Conservation (phyloP, 345 rosid species). For the Firmiana major region DNA sequence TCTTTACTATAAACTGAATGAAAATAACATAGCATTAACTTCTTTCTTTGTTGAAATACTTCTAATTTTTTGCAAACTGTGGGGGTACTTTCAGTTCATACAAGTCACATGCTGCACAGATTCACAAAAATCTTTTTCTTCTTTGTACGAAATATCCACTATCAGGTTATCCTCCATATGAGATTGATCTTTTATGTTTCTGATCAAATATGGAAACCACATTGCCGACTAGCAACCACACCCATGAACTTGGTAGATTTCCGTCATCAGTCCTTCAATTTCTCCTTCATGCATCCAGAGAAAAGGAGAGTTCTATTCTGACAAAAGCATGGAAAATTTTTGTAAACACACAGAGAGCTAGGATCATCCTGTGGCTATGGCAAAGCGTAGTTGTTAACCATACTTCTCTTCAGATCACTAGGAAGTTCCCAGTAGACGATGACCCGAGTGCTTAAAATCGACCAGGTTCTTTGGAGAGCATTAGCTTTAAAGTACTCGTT, state of each 20-base stretch:
- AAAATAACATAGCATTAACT: slow-evolving; percentile 9
- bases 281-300: slow-evolving; percentile 1
- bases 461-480: not conserved
- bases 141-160: slow-evolving; percentile 23
- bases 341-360: not conserved
- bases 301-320: not conserved
- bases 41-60: slow-evolving; percentile 13
- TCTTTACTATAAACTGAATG: slow-evolving; percentile 12
- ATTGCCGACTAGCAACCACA: slow-evolving; percentile 23
- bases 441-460: too few species aligned
- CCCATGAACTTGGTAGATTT: slow-evolving; percentile 4
- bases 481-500: not conserved
- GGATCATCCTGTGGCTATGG: too few species aligned
- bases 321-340: too few species aligned
- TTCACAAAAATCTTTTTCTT: slow-evolving; percentile 16
- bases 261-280: not conserved
- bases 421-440: not conserved
- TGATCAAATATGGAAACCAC: slow-evolving; percentile 26
- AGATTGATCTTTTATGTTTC: slow-evolving; percentile 19
- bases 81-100: slow-evolving; percentile 6
- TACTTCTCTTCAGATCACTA: too few species aligned
- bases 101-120: slow-evolving; percentile 35
- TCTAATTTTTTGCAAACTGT: slow-evolving; percentile 16
- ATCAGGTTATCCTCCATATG: slow-evolving; percentile 17
- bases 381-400: too few species aligned